These are phyloP conservation scores for Penicillium dipodomyicola DNA, from an alignment of 495 filamentous ascomycete genomes.

Conservation along the genomic window DNA sequence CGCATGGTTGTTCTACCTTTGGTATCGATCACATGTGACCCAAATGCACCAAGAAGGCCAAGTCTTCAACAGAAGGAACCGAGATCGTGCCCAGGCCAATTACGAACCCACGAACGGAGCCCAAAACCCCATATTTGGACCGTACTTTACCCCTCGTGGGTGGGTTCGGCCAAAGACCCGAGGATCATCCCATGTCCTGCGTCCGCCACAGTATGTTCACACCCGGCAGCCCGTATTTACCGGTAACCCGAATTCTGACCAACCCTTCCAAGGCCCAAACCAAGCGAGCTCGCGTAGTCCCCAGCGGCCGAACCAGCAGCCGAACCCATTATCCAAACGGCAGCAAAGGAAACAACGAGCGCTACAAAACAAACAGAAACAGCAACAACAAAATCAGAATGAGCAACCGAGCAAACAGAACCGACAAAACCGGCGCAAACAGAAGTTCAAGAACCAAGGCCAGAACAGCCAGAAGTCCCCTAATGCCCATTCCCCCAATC, in stretches of 20 bases:
- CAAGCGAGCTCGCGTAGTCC: not conserved
- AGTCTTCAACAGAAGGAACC: not conserved
- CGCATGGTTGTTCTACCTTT: not conserved
- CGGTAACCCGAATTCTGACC: not conserved
- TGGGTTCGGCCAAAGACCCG: constrained; percentile 5
- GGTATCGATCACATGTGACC: not conserved
- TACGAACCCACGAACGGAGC: not conserved
- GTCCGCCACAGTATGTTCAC: not conserved
- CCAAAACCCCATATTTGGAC: not conserved
- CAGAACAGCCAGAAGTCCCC: not conserved
- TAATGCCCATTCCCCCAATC: not conserved
- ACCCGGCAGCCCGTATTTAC: not conserved
- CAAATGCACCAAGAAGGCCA: not conserved
- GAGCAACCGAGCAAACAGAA: not conserved
- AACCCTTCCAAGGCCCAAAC: not conserved
- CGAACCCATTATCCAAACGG: constrained; percentile 2
- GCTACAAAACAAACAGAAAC: not conserved
- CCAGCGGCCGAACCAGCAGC: not conserved
- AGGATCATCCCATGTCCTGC: not conserved
- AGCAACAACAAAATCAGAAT: not conserved
- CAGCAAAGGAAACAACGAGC: constrained; percentile 8
- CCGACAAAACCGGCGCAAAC: not conserved
- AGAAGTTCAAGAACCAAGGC: not conserved
- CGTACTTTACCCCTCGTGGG: not conserved
- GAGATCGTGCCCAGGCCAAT: constrained; percentile 1